Evolutionary conservation across 176 grass and related monocot species (phyloP).

Genomic region (Elaeis guineensis): DNA sequence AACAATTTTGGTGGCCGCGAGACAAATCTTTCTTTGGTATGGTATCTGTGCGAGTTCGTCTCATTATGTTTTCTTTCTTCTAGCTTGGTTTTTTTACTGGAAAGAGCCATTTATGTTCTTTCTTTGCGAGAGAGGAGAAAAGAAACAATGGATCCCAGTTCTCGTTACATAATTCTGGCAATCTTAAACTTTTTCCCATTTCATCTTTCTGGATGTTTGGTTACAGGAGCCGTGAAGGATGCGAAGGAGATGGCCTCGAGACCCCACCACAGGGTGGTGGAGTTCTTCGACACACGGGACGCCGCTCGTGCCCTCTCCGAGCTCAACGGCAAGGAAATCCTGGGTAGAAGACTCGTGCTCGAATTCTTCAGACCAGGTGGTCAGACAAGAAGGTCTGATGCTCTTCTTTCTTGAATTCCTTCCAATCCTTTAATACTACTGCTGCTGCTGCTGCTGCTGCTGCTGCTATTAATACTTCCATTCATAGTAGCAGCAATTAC

Average conservation of each 20-base stretch:
- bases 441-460: no score
- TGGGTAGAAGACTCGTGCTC: constrained; percentile 54
- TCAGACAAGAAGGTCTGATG: constrained; percentile 44
- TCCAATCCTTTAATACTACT: not conserved
- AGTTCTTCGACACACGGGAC: constrained; percentile 91
- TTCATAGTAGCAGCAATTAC: not conserved
- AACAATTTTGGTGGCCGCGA: no score
- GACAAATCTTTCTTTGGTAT: no score
- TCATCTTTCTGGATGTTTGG: not conserved
- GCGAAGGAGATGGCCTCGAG: constrained; percentile 68
- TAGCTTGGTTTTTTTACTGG: no score
- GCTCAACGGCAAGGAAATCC: constrained; percentile 71
- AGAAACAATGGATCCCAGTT: no score
- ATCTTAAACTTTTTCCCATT: no score
- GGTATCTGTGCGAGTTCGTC: no score
- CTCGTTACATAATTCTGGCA: no score
- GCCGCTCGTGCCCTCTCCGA: constrained; percentile 48
- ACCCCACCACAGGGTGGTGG: constrained; percentile 58
- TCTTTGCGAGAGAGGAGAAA: no score
- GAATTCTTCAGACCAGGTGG: constrained; percentile 51
- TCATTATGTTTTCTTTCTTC: no score
- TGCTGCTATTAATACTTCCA: no score
- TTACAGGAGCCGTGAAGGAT: constrained; percentile 70
- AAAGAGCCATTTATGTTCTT: no score
- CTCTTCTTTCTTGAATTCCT: not conserved